Conservation (phyloP, 2,329 filamentous ascomycete species). For the Teratosphaeria nubilosa region DNA sequence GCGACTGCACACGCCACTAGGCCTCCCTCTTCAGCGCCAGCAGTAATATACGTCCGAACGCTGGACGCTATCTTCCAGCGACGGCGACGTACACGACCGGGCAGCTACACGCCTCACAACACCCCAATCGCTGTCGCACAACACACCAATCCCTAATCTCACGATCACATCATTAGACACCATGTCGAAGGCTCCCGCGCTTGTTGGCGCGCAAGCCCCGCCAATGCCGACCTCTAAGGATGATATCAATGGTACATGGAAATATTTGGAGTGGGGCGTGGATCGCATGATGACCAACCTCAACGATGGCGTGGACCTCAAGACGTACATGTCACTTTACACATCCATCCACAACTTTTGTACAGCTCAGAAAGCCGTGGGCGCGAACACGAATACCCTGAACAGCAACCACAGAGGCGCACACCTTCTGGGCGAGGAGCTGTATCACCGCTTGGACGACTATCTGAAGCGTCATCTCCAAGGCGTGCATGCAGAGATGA, state of each 20-base stretch:
- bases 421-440: conserved; percentile 87
- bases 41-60: neutral
- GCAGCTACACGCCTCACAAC: neutral
- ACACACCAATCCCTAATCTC: neutral
- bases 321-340: conserved; percentile 95
- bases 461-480: conserved; percentile 73
- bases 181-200: conserved; percentile 18
- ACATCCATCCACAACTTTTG: conserved; percentile 99
- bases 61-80: neutral
- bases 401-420: conserved; percentile 63
- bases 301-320: conserved; percentile 86
- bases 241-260: conserved; percentile 49
- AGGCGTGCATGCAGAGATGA: conserved; percentile 61
- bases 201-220: conserved; percentile 11
- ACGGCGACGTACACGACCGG: neutral
- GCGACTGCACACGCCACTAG: neutral
- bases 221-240: conserved; percentile 28
- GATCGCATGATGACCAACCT: conserved; percentile 89
- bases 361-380: conserved; percentile 87
- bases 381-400: conserved; percentile 38
- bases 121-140: neutral
- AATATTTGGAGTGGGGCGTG: conserved; percentile 78
- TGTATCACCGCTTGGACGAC: conserved; percentile 81
- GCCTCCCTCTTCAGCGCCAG: neutral
- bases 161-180: conserved; percentile 2